Base-by-base conservation (phyloP, 805 yeast genomes). In the Starmerella cellae region DNA sequence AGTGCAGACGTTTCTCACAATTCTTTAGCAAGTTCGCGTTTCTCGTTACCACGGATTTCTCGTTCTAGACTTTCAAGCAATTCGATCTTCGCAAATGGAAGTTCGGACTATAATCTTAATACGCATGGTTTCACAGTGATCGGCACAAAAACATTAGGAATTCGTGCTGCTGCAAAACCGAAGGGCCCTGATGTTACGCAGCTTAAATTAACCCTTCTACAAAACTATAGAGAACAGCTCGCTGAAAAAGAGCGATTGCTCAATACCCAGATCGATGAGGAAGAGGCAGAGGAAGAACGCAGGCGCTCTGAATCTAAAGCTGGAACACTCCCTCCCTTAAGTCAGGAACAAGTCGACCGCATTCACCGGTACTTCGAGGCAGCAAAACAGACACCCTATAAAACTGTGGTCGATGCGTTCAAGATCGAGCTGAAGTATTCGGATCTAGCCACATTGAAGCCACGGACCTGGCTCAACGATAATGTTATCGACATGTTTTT, bases 381-480 rank as follows among this genome's bases (percentile, higher is more conserved):
- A 43, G 85, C 84, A 57, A 67, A 65, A 47, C 63, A 58, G 10
- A 68, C 73, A 42, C 75, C 85, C 34, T 77, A 82, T 56, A 71
- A 72, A 37, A 72, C 87, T 51, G 91, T 88, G 10, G 61, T 60
- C 4, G 95, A 84, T 56, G 82, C 95, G 0, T 75, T 79, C 71
- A 69, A 69, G 27, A 72, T 88, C 27, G 72, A 75, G 47, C 66
- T 91, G 23, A 67, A 77, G 3, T 70, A 71, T 0, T 62, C 73
- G 27, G 98, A 91, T 58, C 60, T 88, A 42, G 67, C 69, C 35
- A 84, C 95, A 0, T 64, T 91, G 27, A 62, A 69, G 8, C 81
- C 79, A 41, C 68, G 79, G 4, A 62, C 69, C 31, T 91, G 98
- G 98, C 68, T 91, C 24, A 91, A 91, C 57, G 98, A 91, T 60